Percentiles rank a stretch among this genome's conserved stretches.
phyloP scores from a whole-genome alignment of 805 yeast genomes.

The Ogataea haglerorum region DNA sequence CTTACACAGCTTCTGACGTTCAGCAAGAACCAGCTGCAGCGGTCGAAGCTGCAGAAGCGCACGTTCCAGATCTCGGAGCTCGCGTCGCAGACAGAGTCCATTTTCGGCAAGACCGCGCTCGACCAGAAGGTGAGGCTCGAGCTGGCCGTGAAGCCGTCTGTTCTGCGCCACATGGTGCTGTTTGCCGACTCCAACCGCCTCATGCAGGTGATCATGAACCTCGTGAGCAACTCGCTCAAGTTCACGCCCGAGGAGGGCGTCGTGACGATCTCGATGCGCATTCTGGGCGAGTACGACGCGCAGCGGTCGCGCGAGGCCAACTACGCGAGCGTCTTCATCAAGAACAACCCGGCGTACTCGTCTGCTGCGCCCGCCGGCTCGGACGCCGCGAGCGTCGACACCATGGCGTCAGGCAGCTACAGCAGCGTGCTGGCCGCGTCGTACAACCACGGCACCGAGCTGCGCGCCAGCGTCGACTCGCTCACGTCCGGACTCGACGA shows the following conservation, averaged over 20 bases:
- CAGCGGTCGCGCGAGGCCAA: slow-evolving; percentile 39
- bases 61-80: slow-evolving; percentile 79
- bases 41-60: slow-evolving; percentile 77
- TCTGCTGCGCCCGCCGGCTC: slow-evolving; percentile 1
- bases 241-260: slow-evolving; percentile 89
- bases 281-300: slow-evolving; percentile 72
- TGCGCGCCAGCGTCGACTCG: slow-evolving; percentile 5
- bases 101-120: slow-evolving; percentile 74
- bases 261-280: slow-evolving; percentile 59
- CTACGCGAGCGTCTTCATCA: slow-evolving; percentile 46
- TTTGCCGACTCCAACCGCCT: slow-evolving; percentile 89
- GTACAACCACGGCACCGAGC: slow-evolving; percentile 27
- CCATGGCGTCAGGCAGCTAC: slow-evolving; percentile 32
- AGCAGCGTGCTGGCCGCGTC: slow-evolving; percentile 42
- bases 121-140: slow-evolving; percentile 72
- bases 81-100: slow-evolving; percentile 78
- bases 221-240: slow-evolving; percentile 86
- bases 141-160: slow-evolving; percentile 60
- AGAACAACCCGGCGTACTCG: slow-evolving; percentile 13
- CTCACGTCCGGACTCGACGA: slow-evolving; percentile 12
- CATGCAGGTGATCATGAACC: slow-evolving; percentile 86
- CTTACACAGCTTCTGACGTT: slow-evolving; percentile 88
- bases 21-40: slow-evolving; percentile 84
- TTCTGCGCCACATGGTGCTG: slow-evolving; percentile 58
- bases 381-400: slow-evolving; percentile 24